These are phyloP conservation scores for Lophiotrema nucula DNA, from an alignment of 495 filamentous ascomycete genomes.

Conservation along the genomic window DNA sequence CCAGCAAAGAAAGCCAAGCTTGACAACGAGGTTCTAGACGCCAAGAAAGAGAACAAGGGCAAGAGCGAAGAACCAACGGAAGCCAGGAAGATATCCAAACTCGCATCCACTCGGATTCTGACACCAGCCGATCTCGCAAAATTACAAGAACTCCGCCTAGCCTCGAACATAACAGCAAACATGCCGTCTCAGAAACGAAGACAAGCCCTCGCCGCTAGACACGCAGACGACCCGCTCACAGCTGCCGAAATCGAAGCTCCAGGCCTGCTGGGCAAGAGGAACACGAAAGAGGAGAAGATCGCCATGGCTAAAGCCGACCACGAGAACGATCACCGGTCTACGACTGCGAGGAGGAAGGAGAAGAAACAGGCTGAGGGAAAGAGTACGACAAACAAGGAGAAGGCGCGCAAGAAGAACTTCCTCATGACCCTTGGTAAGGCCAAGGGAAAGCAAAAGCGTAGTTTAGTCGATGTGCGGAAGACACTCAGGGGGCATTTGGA, in stretches of 20 bases:
- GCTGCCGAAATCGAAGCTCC: conserved; percentile 80
- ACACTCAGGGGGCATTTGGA: conserved; percentile 79
- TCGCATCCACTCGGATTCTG: conserved; percentile 84
- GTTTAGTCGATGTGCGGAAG: conserved; percentile 76
- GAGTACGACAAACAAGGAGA: conserved; percentile 97
- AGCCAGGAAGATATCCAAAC: conserved; percentile 51
- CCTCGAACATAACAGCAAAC: conserved; percentile 66
- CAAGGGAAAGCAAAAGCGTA: conserved; percentile 86
- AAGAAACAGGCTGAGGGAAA: conserved; percentile 85
- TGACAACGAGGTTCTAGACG: conserved; percentile 24
- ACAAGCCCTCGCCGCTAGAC: conserved; percentile 49
- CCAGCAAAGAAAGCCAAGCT: conserved; percentile 58
- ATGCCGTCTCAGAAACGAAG: conserved; percentile 49
- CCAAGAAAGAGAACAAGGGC: conserved; percentile 36
- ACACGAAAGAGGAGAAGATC: conserved; percentile 76
- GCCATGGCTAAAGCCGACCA: conserved; percentile 75
- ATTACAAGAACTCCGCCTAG: conserved; percentile 76
- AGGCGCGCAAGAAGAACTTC: conserved; percentile 94
- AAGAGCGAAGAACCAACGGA: conserved; percentile 29
- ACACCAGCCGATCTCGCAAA: conserved; percentile 92
- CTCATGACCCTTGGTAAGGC: conserved; percentile 97
- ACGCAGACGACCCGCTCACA: conserved; percentile 80
- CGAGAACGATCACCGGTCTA: conserved; percentile 74
- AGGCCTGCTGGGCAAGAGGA: conserved; percentile 64
- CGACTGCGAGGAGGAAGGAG: conserved; percentile 74